Evolutionary conservation across 768 basidiomycete species (phyloP).

Genomic region (Boletus rubescentipes): DNA sequence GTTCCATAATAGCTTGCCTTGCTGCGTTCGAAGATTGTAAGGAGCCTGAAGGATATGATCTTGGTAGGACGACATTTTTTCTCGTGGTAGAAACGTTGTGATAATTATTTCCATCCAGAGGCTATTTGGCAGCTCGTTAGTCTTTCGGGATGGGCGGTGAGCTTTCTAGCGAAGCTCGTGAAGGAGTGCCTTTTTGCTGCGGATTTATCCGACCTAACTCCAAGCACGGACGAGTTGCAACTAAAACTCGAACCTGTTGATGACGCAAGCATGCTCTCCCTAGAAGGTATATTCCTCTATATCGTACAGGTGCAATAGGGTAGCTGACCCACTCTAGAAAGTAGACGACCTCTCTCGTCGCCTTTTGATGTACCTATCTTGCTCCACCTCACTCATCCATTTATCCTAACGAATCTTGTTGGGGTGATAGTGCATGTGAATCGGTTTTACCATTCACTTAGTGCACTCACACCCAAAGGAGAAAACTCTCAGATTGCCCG

Average conservation of each 20-base stretch:
- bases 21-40: slow-evolving; percentile 66
- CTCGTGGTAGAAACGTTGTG: not conserved
- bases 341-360: slow-evolving; percentile 13
- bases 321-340: slow-evolving; percentile 27
- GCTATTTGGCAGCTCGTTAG: slow-evolving; percentile 73
- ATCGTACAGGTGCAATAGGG: slow-evolving; percentile 42
- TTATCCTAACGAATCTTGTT: slow-evolving; percentile 50
- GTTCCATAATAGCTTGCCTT: slow-evolving; percentile 58
- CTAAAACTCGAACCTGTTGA: slow-evolving; percentile 31
- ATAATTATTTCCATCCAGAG: slow-evolving; percentile 39
- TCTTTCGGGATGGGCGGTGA: slow-evolving; percentile 59
- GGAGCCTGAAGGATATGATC: slow-evolving; percentile 60
- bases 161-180: slow-evolving; percentile 60
- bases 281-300: slow-evolving; percentile 24
- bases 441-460: slow-evolving; percentile 54
- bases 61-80: slow-evolving; percentile 43
- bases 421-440: slow-evolving; percentile 55
- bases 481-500: slow-evolving; percentile 67
- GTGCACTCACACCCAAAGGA: slow-evolving; percentile 51
- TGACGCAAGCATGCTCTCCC: slow-evolving; percentile 21
- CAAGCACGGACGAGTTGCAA: slow-evolving; percentile 10
- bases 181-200: slow-evolving; percentile 46
- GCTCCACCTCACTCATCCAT: slow-evolving; percentile 63
- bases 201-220: slow-evolving; percentile 21
- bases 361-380: slow-evolving; percentile 42